Evolutionary conservation across 2,329 filamentous ascomycete genomes (phyloP).

Genomic region (Diaporthe destruens): DNA sequence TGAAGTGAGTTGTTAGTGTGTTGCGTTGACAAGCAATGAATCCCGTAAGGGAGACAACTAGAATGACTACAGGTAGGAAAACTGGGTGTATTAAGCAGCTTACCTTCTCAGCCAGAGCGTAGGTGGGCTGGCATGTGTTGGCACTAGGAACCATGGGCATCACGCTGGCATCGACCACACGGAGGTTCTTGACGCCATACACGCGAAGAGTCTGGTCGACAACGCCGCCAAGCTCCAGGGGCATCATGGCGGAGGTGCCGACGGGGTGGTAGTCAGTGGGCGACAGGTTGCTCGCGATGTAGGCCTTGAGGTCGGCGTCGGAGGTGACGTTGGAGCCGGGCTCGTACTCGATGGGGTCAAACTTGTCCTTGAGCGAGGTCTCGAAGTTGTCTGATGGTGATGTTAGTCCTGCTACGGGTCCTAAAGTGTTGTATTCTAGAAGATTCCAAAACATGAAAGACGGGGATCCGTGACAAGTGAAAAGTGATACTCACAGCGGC

Average conservation of each 20-base stretch:
- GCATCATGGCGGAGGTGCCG: constrained; percentile 58
- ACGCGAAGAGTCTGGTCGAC: constrained; percentile 55
- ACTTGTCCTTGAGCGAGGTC: constrained; percentile 51
- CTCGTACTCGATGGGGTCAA: constrained; percentile 50
- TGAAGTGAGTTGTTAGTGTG: neutral
- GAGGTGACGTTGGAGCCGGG: constrained; percentile 50
- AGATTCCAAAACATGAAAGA: too few relatives aligned
- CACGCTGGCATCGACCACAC: constrained; percentile 57
- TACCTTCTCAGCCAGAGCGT: constrained; percentile 51
- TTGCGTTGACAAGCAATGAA: neutral
- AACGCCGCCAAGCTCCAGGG: constrained; percentile 55
- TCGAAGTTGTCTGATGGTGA: too few relatives aligned
- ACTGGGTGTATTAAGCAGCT: neutral
- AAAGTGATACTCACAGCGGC: too few relatives aligned
- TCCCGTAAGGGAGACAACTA: neutral
- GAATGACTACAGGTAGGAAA: neutral
- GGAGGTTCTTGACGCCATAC: constrained; percentile 51
- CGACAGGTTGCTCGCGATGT: constrained; percentile 42
- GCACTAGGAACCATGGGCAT: constrained; percentile 55
- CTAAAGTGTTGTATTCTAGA: too few relatives aligned
- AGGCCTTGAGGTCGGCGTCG: constrained; percentile 51
- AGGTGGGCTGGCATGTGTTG: constrained; percentile 45
- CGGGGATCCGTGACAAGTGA: too few relatives aligned
- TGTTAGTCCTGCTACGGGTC: too few relatives aligned
- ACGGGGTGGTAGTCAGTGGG: constrained; percentile 53